Evolutionary conservation across 106 monocot genomes (phyloP).

Genomic region (Ottelia alismoides): DNA sequence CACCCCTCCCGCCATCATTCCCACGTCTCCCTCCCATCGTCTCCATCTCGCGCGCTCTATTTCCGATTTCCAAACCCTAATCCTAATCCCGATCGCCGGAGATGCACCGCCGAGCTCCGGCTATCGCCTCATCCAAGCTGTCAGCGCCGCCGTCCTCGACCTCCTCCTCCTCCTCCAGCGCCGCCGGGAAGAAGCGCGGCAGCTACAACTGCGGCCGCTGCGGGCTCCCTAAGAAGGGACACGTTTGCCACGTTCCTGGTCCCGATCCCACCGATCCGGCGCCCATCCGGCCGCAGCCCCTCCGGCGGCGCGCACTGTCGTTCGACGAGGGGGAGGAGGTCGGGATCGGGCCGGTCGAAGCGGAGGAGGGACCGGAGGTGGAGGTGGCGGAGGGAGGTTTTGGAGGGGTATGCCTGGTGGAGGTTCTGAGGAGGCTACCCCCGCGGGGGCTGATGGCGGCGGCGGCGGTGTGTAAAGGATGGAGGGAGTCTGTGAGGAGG

Average conservation of each 20-base stretch:
- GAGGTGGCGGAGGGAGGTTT: constrained; percentile 30
- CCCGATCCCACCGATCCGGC: neutral
- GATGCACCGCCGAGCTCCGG: neutral
- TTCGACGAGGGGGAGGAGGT: constrained; percentile 28
- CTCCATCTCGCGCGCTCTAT: too few species aligned
- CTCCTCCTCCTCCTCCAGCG: constrained; percentile 9
- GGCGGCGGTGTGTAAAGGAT: constrained; percentile 62
- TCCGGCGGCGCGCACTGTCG: constrained; percentile 51
- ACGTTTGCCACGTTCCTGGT: constrained; percentile 35
- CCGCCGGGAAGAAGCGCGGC: constrained; percentile 52
- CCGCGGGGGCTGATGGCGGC: constrained; percentile 68
- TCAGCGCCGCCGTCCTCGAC: too few species aligned
- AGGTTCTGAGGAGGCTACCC: constrained; percentile 50
- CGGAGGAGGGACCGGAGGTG: too few species aligned
- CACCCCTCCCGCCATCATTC: too few species aligned
- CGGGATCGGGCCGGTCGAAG: neutral
- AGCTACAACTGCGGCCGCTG: constrained; percentile 99
- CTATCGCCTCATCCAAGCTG: neutral
- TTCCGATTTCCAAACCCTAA: too few species aligned
- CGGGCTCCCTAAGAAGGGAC: constrained; percentile 92
- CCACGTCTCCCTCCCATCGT: too few species aligned
- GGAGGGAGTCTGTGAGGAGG: constrained; percentile 72
- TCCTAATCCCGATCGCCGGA: too few species aligned
- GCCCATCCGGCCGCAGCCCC: too few species aligned
- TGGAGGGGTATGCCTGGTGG: constrained; percentile 28